phyloP scores from a whole-genome alignment of 2,329 filamentous ascomycete species.

The Phialophora expanda region DNA sequence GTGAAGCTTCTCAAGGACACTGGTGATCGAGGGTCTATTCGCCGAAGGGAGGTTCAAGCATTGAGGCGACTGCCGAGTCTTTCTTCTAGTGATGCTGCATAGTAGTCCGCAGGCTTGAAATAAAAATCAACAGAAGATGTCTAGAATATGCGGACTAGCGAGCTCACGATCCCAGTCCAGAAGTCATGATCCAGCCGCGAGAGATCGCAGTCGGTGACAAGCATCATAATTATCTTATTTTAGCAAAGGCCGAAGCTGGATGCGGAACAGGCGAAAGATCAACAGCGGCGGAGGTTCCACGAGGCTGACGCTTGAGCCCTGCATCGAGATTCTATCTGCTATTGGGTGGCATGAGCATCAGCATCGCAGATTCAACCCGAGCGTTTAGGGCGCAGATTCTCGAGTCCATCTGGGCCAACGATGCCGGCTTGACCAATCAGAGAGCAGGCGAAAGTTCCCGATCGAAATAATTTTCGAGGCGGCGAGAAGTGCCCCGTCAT shows the following conservation, averaged over 20 bases:
- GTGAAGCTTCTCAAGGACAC: neutral
- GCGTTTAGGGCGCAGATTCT: neutral
- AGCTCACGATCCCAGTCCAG: neutral
- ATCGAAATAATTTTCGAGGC: neutral
- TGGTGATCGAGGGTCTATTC: neutral
- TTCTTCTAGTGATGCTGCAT: neutral
- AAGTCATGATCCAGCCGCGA: neutral
- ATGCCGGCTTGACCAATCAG: neutral
- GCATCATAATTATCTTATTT: constrained; percentile 21
- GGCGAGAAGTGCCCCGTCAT: constrained; percentile 1
- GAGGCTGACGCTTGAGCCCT: constrained; percentile 23
- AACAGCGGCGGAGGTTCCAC: constrained; percentile 25
- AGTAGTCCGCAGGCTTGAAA: neutral
- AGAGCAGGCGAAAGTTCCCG: neutral
- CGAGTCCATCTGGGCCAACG: neutral
- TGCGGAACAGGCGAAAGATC: constrained; percentile 3
- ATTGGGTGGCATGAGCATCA: neutral
- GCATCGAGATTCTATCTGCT: neutral
- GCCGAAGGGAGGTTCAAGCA: neutral
- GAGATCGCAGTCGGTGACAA: neutral
- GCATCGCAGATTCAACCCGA: neutral
- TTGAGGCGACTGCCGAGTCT: neutral
- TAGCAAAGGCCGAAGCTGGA: constrained; percentile 22
- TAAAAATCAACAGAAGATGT: neutral
- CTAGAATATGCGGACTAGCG: neutral